Evolutionary conservation across 2,329 filamentous ascomycete genomes (phyloP), one percentile per base, ranked within the genome.

Genomic region (Sporothrix brunneoviolacea): DNA sequence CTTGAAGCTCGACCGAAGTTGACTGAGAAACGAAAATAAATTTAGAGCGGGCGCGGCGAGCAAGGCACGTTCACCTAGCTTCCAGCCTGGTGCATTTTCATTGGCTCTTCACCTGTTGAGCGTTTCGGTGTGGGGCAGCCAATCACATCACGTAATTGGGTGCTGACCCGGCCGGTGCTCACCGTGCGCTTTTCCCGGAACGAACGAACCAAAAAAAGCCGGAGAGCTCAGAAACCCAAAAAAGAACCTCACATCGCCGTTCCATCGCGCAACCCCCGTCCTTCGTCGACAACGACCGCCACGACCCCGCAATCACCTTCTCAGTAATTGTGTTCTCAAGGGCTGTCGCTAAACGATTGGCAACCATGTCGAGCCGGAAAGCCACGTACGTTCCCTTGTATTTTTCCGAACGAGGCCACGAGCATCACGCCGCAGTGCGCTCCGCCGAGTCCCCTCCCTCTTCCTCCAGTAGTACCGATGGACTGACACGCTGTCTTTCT

Each of bases 291-390:
- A 10, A 58, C 58, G 60, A 62, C 64, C 64, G 63, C 59, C 64
- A 60, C 65, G 72, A 77, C 33, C 19, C 24, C 7, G 3, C n/a
- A n/a, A 18, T 13, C 19, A 19, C n/a, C 13, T 19, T 22, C 8
- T 13, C 35, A 27, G 32, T 32, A 37, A 28, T 38, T 8, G 22
- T 32, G n/a, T 27, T 24, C 27, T 27, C 16, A 3, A 18, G 27
- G 13, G 30, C 30, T 28, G 10, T 7, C 27, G 18, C 36, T 19
- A 12, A n/a, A 35, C 19, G 32, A 48, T 28, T 42, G 49, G 42
- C 41, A 28, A 48, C 62, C 62, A 84, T 84, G 80, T 72, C 80
- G 62, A 68, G 72, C 64, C 72, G 80, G 64, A 75, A 79, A 67
- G 74, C 80, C 62, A 68, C 76, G 80, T 83, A 74, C 48, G 70